A percentile compares a stretch with the other conserved stretches of the same genome.
Conservation (phyloP, 495 filamentous ascomycete genomes). For the Chaetomidium leptoderma region DNA sequence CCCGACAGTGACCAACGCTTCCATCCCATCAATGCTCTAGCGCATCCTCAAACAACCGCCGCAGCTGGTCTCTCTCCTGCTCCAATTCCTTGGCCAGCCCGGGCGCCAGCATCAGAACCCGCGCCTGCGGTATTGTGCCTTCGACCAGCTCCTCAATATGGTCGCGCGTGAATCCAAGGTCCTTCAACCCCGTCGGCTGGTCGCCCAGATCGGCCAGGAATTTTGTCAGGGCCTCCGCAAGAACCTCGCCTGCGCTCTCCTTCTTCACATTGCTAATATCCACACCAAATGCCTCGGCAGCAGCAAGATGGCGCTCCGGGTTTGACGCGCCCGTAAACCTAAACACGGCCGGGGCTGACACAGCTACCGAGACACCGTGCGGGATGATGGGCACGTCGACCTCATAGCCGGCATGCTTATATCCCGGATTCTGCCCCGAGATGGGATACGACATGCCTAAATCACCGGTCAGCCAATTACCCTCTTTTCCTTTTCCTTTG, state of each 20-base stretch:
- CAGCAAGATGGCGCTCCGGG: constrained; percentile 82
- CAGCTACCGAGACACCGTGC: constrained; percentile 91
- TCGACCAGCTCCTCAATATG: constrained; percentile 83
- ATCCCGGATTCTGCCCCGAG: constrained; percentile 85
- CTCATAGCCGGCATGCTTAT: constrained; percentile 79
- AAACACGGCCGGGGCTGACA: constrained; percentile 93
- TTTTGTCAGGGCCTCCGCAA: constrained; percentile 71
- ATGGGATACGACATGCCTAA: constrained; percentile 90
- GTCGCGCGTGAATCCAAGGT: constrained; percentile 67
- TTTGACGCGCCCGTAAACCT: constrained; percentile 85
- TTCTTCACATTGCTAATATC: constrained; percentile 80
- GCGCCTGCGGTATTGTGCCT: constrained; percentile 84
- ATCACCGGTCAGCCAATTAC: too few relatives aligned
- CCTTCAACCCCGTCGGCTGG: constrained; percentile 82
- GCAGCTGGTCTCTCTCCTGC: constrained; percentile 52
- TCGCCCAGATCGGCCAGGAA: constrained; percentile 82
- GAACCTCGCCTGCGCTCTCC: constrained; percentile 80
- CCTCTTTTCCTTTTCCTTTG: too few relatives aligned
- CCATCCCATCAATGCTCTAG: constrained; percentile 38
- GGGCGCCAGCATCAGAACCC: constrained; percentile 90
- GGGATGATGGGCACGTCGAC: constrained; percentile 77
- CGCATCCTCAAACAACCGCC: constrained; percentile 48
- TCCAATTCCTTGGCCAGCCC: constrained; percentile 67
- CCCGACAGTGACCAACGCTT: neutral
- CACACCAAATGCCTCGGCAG: constrained; percentile 86